Conservation (phyloP, 2,329 filamentous ascomycete genomes). For the Colletotrichum graminicola region DNA sequence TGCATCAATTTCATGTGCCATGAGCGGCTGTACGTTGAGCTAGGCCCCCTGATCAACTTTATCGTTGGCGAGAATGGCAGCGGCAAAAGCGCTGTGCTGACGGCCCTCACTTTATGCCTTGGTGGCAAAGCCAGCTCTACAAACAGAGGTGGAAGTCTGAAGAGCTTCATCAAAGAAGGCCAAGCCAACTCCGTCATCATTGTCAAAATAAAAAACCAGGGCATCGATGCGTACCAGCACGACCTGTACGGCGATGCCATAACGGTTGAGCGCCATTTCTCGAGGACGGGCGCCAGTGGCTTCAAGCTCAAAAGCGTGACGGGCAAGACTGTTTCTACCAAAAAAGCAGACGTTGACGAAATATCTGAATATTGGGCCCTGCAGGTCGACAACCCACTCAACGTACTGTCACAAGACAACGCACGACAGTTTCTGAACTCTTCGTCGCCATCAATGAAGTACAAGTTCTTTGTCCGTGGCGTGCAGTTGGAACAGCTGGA, state of each 20-base stretch:
- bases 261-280: constrained; percentile 91
- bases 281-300: constrained; percentile 77
- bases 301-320: constrained; percentile 87
- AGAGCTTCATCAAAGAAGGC: constrained; percentile 92
- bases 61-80: constrained; percentile 98
- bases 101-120: constrained; percentile 92
- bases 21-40: constrained; percentile 79
- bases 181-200: constrained; percentile 80
- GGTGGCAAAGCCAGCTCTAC: constrained; percentile 94
- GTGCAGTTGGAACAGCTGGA: constrained; percentile 94
- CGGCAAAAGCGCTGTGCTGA: constrained; percentile 95
- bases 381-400: constrained; percentile 97
- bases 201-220: constrained; percentile 92
- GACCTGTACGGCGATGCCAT: constrained; percentile 88
- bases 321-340: constrained; percentile 80
- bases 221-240: constrained; percentile 84
- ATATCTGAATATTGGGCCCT: constrained; percentile 93
- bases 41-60: constrained; percentile 98
- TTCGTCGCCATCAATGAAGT: constrained; percentile 86
- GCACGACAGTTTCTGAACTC: constrained; percentile 92
- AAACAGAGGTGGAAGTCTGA: constrained; percentile 90
- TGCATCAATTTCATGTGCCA: constrained; percentile 99
- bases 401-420: constrained; percentile 94
- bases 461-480: constrained; percentile 95
- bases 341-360: constrained; percentile 88